phyloP scores from a whole-genome alignment of 140 eudicot genomes.

The Senecio squalidus region DNA sequence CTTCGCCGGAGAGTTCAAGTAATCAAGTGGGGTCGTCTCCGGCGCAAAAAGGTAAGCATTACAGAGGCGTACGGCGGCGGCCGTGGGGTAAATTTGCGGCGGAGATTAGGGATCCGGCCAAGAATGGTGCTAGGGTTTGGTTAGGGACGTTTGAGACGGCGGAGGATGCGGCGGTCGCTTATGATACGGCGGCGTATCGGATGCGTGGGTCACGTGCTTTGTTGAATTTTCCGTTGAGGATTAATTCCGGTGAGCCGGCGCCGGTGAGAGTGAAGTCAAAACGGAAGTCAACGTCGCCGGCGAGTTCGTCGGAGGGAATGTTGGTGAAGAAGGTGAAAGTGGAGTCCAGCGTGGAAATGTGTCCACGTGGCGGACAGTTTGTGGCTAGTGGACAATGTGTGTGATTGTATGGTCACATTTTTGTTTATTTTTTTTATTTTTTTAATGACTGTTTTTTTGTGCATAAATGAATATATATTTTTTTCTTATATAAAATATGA shows the following conservation, averaged over 20 bases:
- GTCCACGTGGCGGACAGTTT: constrained; percentile 22
- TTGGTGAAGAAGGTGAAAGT: constrained; percentile 35
- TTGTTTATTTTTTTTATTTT: too few species aligned
- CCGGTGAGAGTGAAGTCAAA: constrained; percentile 52
- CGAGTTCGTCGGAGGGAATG: constrained; percentile 31
- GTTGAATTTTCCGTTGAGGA: constrained; percentile 56
- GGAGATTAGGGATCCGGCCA: constrained; percentile 72
- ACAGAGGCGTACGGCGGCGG: constrained; percentile 59
- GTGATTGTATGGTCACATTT: neutral
- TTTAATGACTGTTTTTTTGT: too few species aligned
- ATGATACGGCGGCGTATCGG: constrained; percentile 63
- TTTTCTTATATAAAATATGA: too few species aligned
- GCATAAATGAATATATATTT: too few species aligned
- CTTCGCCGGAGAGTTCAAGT: constrained; percentile 10
- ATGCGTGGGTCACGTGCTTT: constrained; percentile 76
- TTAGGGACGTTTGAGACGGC: constrained; percentile 76
- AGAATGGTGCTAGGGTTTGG: constrained; percentile 71
- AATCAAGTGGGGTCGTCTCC: too few species aligned
- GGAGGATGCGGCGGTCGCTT: constrained; percentile 68
- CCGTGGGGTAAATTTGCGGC: constrained; percentile 75
- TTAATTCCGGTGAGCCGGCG: constrained; percentile 73
- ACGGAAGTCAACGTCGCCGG: constrained; percentile 34
- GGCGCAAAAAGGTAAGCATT: constrained; percentile 39
- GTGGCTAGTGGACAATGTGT: constrained; percentile 5
- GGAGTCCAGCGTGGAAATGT: neutral